Evolutionary conservation across 75 land plant species (phyloP), one percentile per base, ranked within the genome.

Genomic region (Isoetes taiwanensis): DNA sequence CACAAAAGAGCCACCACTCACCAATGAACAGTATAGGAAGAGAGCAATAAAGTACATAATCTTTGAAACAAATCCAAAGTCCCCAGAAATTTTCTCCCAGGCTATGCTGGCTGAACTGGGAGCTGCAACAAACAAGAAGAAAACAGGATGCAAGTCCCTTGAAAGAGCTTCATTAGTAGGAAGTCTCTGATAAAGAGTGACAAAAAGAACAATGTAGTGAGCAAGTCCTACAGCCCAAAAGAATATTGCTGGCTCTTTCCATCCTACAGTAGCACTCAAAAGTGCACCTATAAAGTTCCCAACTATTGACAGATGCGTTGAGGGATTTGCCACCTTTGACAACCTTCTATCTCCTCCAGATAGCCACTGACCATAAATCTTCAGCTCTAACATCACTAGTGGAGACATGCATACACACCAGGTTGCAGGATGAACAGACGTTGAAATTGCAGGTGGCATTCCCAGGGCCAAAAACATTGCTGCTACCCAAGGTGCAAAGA

Each of bases 361-460:
- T 24, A 90, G 79, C 97, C 97, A 90, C 57, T 90, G 94, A 1
- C 97, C 97, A 57, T 90, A 90, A 5, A 90, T 78, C 31, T 82
- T 90, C 26, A 90, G 81, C 67, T 90, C 84, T 27, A 90, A 74
- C 10, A 66, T 5, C 48, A 85, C 57, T 2, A 82, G 34, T 5
- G 96, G 96, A 2, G 56, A 61, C 76, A 90, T 78, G 75, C 79
- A 78, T 39, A 57, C 37, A 67, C 81, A 80, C 83, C 83, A 85
- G 27, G 80, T 25, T 0, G 76, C 69, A 0, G 96, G 91, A 1
- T 55, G 17, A n/a, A 28, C 34, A 0, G 21, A 14, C 4, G 69
- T 62, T 0, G 68, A 27, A 20, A 85, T 9, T 0, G 32, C 0
- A 0, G 71, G 72, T 0, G 96, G 96, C 2, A 58, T 33, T 1